Conservation (phyloP, 371 early-diverging fungal genomes). For the Rhizomucor pusillus region DNA sequence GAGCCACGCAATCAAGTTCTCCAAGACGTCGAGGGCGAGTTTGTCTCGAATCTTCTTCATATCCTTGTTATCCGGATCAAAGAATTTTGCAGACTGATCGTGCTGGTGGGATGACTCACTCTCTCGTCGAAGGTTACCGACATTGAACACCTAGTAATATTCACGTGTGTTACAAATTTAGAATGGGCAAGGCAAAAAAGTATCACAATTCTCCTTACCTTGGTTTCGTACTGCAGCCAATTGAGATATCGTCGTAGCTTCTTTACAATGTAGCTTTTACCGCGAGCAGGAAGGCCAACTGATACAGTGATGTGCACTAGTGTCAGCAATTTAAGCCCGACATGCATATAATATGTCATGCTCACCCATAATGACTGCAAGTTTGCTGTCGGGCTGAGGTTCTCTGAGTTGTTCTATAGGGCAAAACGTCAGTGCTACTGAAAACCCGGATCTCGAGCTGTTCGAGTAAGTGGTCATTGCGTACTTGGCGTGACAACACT, state of each 20-base stretch:
- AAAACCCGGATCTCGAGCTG: background rate
- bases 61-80: conserved; percentile 76
- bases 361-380: conserved; percentile 64
- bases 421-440: background rate
- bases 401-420: conserved; percentile 28
- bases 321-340: background rate
- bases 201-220: conserved; percentile 25
- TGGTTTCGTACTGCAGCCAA: conserved; percentile 68
- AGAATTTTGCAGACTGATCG: conserved; percentile 63
- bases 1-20: conserved; percentile 81
- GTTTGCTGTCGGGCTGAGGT: conserved; percentile 45
- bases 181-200: background rate
- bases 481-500: conserved; percentile 22
- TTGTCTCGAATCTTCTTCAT: conserved; percentile 69
- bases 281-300: conserved; percentile 88
- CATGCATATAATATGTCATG: conserved; percentile 15
- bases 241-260: conserved; percentile 78
- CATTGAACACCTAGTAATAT: conserved; percentile 71
- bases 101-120: conserved; percentile 36
- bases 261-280: conserved; percentile 87
- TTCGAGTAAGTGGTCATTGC: background rate
- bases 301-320: background rate
- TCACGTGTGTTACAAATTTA: background rate
- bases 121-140: conserved; percentile 79
- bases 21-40: conserved; percentile 75